Evolutionary conservation across 371 early-diverging fungal genomes (phyloP).

Genomic region (Rhizopus arrhizus): DNA sequence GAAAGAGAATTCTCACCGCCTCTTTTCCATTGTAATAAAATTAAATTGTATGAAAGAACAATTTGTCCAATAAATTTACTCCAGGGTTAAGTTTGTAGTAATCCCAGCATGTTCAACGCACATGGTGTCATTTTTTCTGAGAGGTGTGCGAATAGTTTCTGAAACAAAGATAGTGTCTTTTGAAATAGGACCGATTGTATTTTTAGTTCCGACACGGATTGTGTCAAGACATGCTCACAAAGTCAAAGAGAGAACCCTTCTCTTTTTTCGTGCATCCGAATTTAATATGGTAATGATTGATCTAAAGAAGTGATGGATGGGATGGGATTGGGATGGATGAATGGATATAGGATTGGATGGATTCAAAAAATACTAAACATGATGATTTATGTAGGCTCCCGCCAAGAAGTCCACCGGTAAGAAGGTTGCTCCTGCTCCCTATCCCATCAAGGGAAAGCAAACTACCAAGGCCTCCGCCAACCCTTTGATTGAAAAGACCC

Average conservation of each 20-base stretch:
- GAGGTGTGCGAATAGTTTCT: no score
- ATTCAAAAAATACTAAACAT: background rate
- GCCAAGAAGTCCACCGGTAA: constrained; percentile 69
- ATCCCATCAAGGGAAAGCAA: constrained; percentile 70
- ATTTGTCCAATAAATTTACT: no score
- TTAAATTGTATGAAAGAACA: no score
- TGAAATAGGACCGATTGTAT: no score
- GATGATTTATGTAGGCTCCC: constrained; percentile 39
- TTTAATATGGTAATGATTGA: constrained; percentile 20
- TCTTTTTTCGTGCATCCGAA: constrained; percentile 32
- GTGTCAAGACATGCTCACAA: no score
- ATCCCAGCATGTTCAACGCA: no score
- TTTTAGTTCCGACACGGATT: no score
- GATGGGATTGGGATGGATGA: background rate
- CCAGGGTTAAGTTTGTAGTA: no score
- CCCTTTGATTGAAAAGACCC: constrained; percentile 90
- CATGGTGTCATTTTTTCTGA: no score
- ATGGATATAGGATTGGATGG: background rate
- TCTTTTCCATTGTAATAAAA: no score
- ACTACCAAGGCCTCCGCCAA: constrained; percentile 73
- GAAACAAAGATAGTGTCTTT: no score
- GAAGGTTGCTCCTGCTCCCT: constrained; percentile 93
- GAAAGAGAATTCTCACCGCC: no score
- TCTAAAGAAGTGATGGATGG: constrained; percentile 19
- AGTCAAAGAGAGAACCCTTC: background rate